A percentile compares a stretch with the other conserved stretches of the same genome.
Conservation (phyloP, 768 basidiomycete species). For the Pholiota molesta region DNA sequence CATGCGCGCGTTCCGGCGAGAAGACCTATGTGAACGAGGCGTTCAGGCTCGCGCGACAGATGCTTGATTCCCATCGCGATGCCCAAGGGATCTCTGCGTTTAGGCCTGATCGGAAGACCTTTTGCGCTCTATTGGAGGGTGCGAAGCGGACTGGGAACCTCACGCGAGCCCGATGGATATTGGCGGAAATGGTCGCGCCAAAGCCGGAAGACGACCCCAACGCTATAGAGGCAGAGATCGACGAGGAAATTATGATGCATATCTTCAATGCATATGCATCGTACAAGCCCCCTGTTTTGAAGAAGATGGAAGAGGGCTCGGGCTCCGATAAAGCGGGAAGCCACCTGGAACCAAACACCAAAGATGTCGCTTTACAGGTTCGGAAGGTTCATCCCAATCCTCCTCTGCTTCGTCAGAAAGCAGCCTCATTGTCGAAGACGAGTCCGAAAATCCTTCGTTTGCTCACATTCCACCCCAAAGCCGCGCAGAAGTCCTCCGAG, state of each 20-base stretch:
- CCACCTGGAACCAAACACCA: constrained; percentile 3
- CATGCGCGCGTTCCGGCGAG: constrained; percentile 70
- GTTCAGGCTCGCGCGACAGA: constrained; percentile 82
- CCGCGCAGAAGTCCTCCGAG: constrained; percentile 68
- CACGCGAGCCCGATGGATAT: constrained; percentile 82
- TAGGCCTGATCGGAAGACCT: constrained; percentile 67
- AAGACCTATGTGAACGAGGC: constrained; percentile 76
- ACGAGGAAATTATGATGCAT: constrained; percentile 78
- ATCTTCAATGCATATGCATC: constrained; percentile 88
- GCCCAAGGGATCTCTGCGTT: constrained; percentile 59
- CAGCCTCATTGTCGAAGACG: constrained; percentile 2
- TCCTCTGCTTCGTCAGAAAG: background rate
- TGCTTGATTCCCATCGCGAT: constrained; percentile 79
- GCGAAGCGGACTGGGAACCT: constrained; percentile 88
- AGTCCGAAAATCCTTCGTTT: constrained; percentile 33
- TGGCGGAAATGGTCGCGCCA: constrained; percentile 77
- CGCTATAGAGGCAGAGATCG: constrained; percentile 36
- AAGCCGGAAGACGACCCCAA: constrained; percentile 23
- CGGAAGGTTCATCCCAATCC: background rate
- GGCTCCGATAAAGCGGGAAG: constrained; percentile 8
- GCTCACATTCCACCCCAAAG: constrained; percentile 74
- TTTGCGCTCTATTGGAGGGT: constrained; percentile 86
- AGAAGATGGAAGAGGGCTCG: constrained; percentile 32
- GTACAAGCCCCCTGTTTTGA: constrained; percentile 70
- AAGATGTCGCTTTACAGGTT: background rate